These are phyloP conservation scores for Basipetospora chlamydospora DNA, from an alignment of 2,329 filamentous ascomycete species.

Conservation along the genomic window DNA sequence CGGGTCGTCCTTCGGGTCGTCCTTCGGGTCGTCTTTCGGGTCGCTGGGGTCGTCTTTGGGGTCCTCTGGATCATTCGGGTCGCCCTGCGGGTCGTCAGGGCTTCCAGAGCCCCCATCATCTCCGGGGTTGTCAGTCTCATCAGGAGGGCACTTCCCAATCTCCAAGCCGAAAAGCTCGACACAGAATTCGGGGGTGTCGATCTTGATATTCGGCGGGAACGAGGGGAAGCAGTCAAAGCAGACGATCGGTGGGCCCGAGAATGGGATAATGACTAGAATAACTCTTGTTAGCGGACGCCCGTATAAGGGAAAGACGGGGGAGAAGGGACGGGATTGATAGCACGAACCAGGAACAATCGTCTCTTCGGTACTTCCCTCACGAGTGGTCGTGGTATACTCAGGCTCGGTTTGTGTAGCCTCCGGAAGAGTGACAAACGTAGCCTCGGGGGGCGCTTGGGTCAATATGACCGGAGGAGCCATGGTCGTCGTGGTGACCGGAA, in stretches of 20 bases:
- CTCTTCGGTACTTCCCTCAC: not conserved
- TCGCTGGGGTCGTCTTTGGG: no score
- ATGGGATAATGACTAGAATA: not conserved
- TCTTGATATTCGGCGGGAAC: constrained; percentile 4
- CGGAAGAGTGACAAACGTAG: not conserved
- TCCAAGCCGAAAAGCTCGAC: constrained; percentile 1
- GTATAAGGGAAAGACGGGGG: not conserved
- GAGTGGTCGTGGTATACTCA: constrained; percentile 4
- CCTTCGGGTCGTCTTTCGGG: no score
- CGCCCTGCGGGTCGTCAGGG: no score
- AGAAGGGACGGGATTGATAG: not conserved
- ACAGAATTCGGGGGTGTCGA: constrained; percentile 4
- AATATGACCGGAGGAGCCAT: not conserved
- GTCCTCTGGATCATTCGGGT: no score
- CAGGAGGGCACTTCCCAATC: constrained; percentile 2
- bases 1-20: no score
- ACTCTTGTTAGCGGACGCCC: not conserved
- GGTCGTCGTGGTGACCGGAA: not conserved
- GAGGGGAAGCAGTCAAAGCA: constrained; percentile 4
- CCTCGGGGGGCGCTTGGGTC: not conserved
- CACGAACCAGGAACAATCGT: constrained; percentile 5
- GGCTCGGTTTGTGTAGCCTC: not conserved
- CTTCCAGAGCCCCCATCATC: not conserved
- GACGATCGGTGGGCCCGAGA: constrained; percentile 1
- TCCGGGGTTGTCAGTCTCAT: not conserved